These are phyloP conservation scores for Penicillium coffeae DNA, from an alignment of 495 filamentous ascomycete species.

Conservation along the genomic window DNA sequence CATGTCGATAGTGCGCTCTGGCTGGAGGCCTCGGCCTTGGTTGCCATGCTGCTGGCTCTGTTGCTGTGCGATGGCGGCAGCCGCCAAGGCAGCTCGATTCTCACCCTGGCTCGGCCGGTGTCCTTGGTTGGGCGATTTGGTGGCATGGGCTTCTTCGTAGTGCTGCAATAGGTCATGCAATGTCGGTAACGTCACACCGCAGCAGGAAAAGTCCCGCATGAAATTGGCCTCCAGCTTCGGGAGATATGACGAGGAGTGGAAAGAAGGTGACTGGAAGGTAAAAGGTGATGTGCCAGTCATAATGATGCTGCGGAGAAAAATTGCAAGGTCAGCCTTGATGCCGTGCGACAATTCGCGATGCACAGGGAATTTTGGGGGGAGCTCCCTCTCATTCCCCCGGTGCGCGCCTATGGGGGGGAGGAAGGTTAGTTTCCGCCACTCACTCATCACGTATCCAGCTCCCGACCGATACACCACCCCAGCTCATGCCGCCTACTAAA, in stretches of 20 bases:
- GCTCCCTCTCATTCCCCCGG: slow-evolving; percentile 2
- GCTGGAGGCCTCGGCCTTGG: slow-evolving; percentile 37
- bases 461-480: slow-evolving; percentile 92
- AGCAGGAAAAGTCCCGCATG: slow-evolving; percentile 94
- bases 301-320: slow-evolving; percentile 63
- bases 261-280: slow-evolving; percentile 85
- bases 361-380: too few relatives aligned
- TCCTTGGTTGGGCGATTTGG: slow-evolving; percentile 56
- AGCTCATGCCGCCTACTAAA: slow-evolving; percentile 91
- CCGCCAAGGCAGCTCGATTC: slow-evolving; percentile 55
- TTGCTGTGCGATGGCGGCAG: slow-evolving; percentile 52
- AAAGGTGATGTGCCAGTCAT: slow-evolving; percentile 97
- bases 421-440: slow-evolving; percentile 50
- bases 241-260: slow-evolving; percentile 94
- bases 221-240: slow-evolving; percentile 97
- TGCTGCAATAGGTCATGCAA: slow-evolving; percentile 94
- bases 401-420: neutral
- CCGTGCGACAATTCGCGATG: slow-evolving; percentile 18
- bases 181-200: slow-evolving; percentile 78
- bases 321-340: slow-evolving; percentile 27
- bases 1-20: slow-evolving; percentile 40
- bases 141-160: slow-evolving; percentile 90
- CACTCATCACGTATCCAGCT: slow-evolving; percentile 98
- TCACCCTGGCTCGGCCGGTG: slow-evolving; percentile 53
- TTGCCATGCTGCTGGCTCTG: slow-evolving; percentile 49